These are phyloP conservation scores for Mentha longifolia DNA, from an alignment of 257 asterid genomes.

Conservation along the genomic window DNA sequence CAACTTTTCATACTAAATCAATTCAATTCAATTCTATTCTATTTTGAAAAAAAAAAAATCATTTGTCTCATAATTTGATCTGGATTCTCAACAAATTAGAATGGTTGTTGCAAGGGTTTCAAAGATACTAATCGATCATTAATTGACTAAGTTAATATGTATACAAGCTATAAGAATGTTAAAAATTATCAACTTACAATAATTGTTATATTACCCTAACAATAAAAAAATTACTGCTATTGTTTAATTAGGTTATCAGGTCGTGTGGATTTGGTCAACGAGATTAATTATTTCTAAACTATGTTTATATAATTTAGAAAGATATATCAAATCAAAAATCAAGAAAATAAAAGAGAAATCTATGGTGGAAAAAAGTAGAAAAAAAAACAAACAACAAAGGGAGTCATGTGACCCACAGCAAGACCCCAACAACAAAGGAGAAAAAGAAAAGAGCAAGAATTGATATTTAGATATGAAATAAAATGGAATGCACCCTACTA, in stretches of 20 bases:
- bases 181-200: no score
- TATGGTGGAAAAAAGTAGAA: constrained; percentile 27
- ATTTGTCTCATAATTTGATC: neutral
- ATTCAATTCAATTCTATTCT: no score
- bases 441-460: constrained; percentile 37
- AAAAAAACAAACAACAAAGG: constrained; percentile 44
- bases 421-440: constrained; percentile 44
- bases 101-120: no score
- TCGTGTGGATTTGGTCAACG: neutral
- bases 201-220: neutral
- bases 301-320: neutral
- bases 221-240: neutral
- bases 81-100: no score
- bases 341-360: neutral
- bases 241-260: neutral
- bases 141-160: neutral
- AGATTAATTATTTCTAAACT: neutral
- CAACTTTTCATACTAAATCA: neutral
- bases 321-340: neutral
- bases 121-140: no score
- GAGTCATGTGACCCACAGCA: constrained; percentile 49
- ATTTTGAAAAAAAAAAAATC: no score
- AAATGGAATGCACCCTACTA: constrained; percentile 7
- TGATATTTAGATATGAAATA: neutral
- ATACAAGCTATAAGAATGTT: neutral